A percentile compares a stretch with the other conserved stretches of the same genome.
These are phyloP conservation scores for Euptelea pleiosperma DNA, from an alignment of 164 flowering plant species.

Conservation along the genomic window DNA sequence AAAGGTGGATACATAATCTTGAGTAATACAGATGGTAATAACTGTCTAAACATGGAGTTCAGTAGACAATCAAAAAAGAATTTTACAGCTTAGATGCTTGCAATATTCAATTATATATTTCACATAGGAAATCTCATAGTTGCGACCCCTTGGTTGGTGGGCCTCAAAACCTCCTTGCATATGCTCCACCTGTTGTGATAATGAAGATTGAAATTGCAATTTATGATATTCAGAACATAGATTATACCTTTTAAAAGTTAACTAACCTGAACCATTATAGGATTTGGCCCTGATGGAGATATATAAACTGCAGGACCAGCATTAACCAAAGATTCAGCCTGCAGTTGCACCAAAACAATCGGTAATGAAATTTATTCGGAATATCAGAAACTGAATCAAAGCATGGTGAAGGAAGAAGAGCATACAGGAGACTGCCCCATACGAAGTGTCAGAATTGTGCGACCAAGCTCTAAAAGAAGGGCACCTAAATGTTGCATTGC, in stretches of 20 bases:
- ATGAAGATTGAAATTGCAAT: neutral
- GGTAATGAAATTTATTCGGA: neutral
- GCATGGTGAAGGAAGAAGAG: conserved; percentile 5
- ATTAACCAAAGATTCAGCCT: conserved; percentile 80
- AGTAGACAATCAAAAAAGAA: neutral
- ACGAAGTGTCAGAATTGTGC: conserved; percentile 72
- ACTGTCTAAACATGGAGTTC: no score
- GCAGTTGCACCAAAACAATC: conserved; percentile 20
- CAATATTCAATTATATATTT: no score
- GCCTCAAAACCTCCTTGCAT: no score
- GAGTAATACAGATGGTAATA: neutral
- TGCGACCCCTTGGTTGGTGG: no score
- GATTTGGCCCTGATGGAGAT: conserved; percentile 87
- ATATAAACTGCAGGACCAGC: conserved; percentile 96
- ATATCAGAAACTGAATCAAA: neutral
- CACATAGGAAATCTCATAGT: no score
- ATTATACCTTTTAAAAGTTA: neutral
- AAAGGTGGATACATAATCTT: no score
- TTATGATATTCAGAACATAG: neutral
- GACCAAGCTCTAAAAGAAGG: conserved; percentile 91
- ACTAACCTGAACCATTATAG: conserved; percentile 93
- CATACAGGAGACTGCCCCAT: conserved; percentile 94
- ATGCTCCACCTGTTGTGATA: no score
- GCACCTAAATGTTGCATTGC: conserved; percentile 96
- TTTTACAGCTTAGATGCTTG: neutral